These are phyloP conservation scores for Ilyonectria destructans DNA, from an alignment of 2,329 filamentous ascomycete genomes.

Conservation along the genomic window DNA sequence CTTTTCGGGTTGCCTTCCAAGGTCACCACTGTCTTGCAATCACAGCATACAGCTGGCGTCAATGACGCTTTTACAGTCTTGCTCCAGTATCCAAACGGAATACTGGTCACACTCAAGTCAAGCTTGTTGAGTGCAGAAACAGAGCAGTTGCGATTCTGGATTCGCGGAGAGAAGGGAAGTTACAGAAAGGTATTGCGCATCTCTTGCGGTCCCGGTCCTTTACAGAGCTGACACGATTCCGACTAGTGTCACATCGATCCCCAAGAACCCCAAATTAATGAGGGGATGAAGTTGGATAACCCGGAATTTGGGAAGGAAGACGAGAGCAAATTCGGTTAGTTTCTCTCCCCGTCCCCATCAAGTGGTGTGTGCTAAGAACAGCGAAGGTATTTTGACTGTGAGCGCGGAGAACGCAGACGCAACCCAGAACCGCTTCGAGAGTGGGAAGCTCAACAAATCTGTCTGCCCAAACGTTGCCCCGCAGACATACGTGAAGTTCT, in stretches of 20 bases:
- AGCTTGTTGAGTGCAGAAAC: not conserved
- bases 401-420: not conserved
- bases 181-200: not conserved
- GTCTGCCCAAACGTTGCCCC: conserved; percentile 4
- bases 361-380: not conserved
- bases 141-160: conserved; percentile 10
- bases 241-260: conserved; percentile 7
- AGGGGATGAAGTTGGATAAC: conserved; percentile 12
- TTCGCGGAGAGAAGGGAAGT: conserved; percentile 6
- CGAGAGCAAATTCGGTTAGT: conserved; percentile 1
- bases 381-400: conserved; percentile 3
- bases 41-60: not conserved
- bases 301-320: conserved; percentile 10
- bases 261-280: conserved; percentile 16
- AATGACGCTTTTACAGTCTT: conserved; percentile 8
- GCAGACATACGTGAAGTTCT: conserved; percentile 3
- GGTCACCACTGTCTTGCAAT: not conserved
- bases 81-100: not conserved
- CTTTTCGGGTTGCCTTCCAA: conserved; percentile 12
- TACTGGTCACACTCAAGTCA: conserved; percentile 4
- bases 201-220: too few species aligned
- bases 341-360: not conserved
- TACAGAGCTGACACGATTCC: not conserved
- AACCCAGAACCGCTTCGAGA: conserved; percentile 3
- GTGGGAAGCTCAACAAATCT: not conserved